Evolutionary conservation across 2,329 filamentous ascomycete species (phyloP), one percentile per base, ranked within the genome.

Genomic region (Epichloe coenophiala): DNA sequence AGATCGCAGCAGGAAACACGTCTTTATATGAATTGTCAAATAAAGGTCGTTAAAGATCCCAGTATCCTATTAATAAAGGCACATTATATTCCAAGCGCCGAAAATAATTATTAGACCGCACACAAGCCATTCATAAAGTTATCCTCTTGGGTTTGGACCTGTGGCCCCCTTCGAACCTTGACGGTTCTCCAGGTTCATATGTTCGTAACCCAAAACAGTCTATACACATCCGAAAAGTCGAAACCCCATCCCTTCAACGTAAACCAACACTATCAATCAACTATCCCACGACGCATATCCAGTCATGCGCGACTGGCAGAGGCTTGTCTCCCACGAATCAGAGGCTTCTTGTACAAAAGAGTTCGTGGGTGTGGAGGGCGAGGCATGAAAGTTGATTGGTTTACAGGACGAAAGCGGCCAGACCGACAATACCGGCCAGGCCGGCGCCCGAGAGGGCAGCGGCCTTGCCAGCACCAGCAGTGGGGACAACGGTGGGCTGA

Each of bases 351-450:
- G 69, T 63, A 61, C 62, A 62, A 66, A 65, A 57, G 59, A 67
- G 63, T 65, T 65, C 67, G 64, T 67, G 65, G 65, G 63, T 62
- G 62, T 65, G 63, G 60, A 60, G 58, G 58, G 60, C 58, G 59
- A 66, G 58, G 58, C 59, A 61, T 59, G 59, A 62, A 56, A 60
- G 60, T 58, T 57, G 57, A 57, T 59, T 63, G 65, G 71, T 74
- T 76, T 80, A 81, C 70, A 80, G 72, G 62, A 74, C 63, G 65
- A 76, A 70, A 64, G 76, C 78, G 62, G 75, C 77, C 54, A 81
- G 64, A 62, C 74, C 80, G 64, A 81, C 69, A 58, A 81, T 64
- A 71, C 74, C 78, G 59, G 76, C 78, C 59, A 83, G 74, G 58
- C 71, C 76, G 54, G 74, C 79, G 56, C 76, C 78, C 41, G 77